These are phyloP conservation scores for Parathielavia appendiculata DNA, from an alignment of 495 filamentous ascomycete genomes.

Conservation along the genomic window DNA sequence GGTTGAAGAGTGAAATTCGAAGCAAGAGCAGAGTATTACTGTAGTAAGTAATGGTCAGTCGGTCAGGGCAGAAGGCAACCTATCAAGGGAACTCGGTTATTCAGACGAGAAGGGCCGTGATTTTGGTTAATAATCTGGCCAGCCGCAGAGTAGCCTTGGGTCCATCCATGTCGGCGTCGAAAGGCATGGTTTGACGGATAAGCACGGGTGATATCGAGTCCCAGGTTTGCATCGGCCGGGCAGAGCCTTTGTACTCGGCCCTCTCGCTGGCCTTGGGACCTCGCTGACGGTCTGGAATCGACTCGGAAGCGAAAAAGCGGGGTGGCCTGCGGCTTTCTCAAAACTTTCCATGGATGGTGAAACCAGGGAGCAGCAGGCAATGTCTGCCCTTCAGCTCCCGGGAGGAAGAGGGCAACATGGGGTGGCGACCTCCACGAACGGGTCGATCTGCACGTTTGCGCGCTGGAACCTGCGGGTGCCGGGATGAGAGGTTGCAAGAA, in stretches of 20 bases:
- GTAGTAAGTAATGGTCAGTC: too few relatives aligned
- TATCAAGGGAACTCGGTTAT: too few relatives aligned
- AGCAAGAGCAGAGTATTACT: not conserved
- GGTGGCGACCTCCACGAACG: not conserved
- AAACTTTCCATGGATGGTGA: not conserved
- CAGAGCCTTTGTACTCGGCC: not conserved
- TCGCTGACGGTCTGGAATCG: not conserved
- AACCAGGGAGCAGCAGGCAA: not conserved
- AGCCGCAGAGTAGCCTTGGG: not conserved
- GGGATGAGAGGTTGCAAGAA: not conserved
- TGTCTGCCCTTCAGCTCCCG: not conserved
- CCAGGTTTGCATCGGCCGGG: too few relatives aligned
- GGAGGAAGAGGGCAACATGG: not conserved
- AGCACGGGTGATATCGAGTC: not conserved
- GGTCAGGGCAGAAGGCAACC: too few relatives aligned
- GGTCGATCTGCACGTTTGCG: not conserved
- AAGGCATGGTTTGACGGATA: not conserved
- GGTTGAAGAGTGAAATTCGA: not conserved
- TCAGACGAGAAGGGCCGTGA: too few relatives aligned
- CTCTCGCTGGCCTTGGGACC: not conserved
- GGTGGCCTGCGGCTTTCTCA: constrained; percentile 6
- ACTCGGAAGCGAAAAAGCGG: not conserved
- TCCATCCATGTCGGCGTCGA: not conserved
- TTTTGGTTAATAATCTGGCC: too few relatives aligned
- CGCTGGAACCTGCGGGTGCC: not conserved